phyloP scores from a whole-genome alignment of 1,139 yeast species.

The Hyphopichia wangnamkhiaoensis region DNA sequence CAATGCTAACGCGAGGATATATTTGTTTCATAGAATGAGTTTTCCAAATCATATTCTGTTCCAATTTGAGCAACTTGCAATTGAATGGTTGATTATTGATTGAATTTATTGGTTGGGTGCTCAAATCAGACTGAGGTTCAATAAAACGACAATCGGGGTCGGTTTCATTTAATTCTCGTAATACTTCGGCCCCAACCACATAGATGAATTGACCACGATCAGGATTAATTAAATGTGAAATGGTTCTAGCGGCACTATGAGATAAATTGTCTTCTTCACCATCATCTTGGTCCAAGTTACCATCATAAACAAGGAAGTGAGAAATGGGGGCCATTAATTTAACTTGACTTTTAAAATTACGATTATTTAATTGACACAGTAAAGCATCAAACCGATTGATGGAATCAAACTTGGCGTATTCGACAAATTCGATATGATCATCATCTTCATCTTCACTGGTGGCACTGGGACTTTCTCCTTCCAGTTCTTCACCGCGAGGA shows the following conservation, averaged over 20 bases:
- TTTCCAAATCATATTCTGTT: constrained; percentile 40
- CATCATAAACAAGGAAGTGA: constrained; percentile 35
- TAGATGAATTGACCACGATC: constrained; percentile 7
- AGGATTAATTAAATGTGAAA: constrained; percentile 1
- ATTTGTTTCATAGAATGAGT: constrained; percentile 34
- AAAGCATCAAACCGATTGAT: constrained; percentile 7
- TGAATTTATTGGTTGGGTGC: constrained; percentile 16
- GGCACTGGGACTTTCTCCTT: neutral
- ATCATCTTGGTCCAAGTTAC: no score
- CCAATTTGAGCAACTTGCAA: constrained; percentile 31
- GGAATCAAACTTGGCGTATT: constrained; percentile 16
- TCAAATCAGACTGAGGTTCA: constrained; percentile 4
- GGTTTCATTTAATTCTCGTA: constrained; percentile 1
- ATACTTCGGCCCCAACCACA: constrained; percentile 9
- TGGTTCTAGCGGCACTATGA: no score
- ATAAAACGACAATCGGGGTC: constrained; percentile 5
- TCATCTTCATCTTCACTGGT: constrained; percentile 6
- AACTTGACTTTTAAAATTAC: constrained; percentile 35
- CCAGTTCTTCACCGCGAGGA: constrained; percentile 6
- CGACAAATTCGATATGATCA: constrained; percentile 10
- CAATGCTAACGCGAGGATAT: constrained; percentile 30
- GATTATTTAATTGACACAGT: constrained; percentile 25
- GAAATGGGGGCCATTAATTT: constrained; percentile 34
- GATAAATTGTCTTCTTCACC: no score
- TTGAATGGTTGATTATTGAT: constrained; percentile 18